Conservation (phyloP, 306 rosid species). For the Gastrolobium villosum region DNA sequence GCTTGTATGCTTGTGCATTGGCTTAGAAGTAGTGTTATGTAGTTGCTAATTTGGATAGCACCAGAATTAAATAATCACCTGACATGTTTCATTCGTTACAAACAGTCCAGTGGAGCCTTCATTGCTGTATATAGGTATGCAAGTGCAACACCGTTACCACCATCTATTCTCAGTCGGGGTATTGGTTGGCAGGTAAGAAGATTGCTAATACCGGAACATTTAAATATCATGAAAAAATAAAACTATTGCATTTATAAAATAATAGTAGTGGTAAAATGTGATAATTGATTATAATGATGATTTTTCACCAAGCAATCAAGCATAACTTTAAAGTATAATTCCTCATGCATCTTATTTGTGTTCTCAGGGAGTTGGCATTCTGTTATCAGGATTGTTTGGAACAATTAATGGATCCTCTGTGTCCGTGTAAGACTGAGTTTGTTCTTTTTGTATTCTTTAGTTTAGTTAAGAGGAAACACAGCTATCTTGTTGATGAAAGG, state of each 20-base stretch:
- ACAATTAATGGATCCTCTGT: conserved; percentile 93
- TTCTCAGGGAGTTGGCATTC: conserved; percentile 89
- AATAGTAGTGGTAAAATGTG: not conserved
- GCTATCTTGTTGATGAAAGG: conserved; percentile 43
- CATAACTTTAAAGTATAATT: conserved; percentile 39
- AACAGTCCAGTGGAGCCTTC: conserved; percentile 95
- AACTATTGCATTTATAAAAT: conserved; percentile 5
- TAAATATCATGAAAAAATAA: not conserved
- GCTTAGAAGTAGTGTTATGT: conserved; percentile 25
- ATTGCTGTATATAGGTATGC: conserved; percentile 86
- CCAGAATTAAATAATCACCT: conserved; percentile 31
- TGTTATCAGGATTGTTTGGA: conserved; percentile 92
- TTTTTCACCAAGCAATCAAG: too few species aligned
- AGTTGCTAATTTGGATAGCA: conserved; percentile 1
- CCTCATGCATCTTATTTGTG: conserved; percentile 45
- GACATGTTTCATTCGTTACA: conserved; percentile 25
- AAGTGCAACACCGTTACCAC: conserved; percentile 93
- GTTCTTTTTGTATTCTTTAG: conserved; percentile 32
- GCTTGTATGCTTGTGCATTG: not conserved
- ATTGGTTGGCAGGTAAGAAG: conserved; percentile 95
- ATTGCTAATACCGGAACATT: conserved; percentile 14
- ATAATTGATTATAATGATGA: not conserved
- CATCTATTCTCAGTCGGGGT: conserved; percentile 94
- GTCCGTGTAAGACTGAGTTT: conserved; percentile 77
- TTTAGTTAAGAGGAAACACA: conserved; percentile 11